A percentile compares a stretch with the other conserved stretches of the same genome.
Conservation (phyloP, 1,284 basidiomycete species). For the Serendipita sp. region DNA sequence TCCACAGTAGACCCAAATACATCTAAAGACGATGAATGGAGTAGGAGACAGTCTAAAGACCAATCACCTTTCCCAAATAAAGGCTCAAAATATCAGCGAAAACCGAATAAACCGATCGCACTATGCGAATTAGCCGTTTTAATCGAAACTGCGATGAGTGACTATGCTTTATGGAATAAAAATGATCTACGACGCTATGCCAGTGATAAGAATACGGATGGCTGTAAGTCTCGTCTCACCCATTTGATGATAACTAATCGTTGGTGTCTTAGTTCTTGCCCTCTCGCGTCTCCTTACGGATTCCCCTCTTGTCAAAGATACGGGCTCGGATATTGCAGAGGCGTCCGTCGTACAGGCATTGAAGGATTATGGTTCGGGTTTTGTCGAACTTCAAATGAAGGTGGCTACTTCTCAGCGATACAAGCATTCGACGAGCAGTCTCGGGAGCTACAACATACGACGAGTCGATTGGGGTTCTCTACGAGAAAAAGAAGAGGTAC, state of each 20-base stretch:
- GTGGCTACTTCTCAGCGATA: constrained; percentile 27
- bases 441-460: constrained; percentile 24
- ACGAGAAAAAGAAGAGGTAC: constrained; percentile 28
- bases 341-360: constrained; percentile 38
- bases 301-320: constrained; percentile 22
- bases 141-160: constrained; percentile 44
- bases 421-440: constrained; percentile 14
- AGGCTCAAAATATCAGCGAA: background rate
- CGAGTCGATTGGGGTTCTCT: constrained; percentile 18
- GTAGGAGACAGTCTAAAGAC: background rate
- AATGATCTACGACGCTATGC: constrained; percentile 32
- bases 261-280: constrained; percentile 9
- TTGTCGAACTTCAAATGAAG: constrained; percentile 46
- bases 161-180: constrained; percentile 47
- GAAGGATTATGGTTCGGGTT: constrained; percentile 28
- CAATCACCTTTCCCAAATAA: background rate
- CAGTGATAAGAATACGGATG: constrained; percentile 30
- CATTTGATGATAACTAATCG: background rate
- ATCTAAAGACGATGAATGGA: background rate
- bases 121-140: constrained; percentile 33
- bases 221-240: constrained; percentile 32
- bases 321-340: constrained; percentile 28
- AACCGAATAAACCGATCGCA: background rate
- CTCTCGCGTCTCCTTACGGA: constrained; percentile 27
- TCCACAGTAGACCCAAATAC: background rate